phyloP scores from a whole-genome alignment of 192 early-diverging fungal species.

The Gamsiella multidivaricata region DNA sequence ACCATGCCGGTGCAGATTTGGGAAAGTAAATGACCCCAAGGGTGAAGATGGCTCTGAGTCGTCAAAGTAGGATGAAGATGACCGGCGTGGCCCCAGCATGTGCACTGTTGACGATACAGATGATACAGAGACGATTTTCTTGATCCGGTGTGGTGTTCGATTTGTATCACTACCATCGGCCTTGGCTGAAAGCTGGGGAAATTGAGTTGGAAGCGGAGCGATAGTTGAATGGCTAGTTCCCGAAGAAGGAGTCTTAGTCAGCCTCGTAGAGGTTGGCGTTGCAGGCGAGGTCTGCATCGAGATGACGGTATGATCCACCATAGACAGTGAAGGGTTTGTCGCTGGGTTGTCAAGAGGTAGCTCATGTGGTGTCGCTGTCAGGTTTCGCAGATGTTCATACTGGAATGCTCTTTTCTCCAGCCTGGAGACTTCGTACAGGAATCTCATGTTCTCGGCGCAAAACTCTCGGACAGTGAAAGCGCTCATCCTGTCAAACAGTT shows the following conservation, averaged over 20 bases:
- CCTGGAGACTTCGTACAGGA: conserved; percentile 42
- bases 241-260: conserved; percentile 12
- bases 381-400: conserved; percentile 29
- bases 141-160: conserved; percentile 21
- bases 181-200: background rate
- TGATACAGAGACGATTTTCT: conserved; percentile 45
- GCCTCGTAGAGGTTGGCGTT: background rate
- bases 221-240: conserved; percentile 12
- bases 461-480: conserved; percentile 48
- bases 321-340: background rate
- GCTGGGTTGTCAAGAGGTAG: too few relatives aligned
- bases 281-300: background rate
- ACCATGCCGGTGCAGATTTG: conserved; percentile 16
- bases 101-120: conserved; percentile 37
- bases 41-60: conserved; percentile 51
- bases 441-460: conserved; percentile 49
- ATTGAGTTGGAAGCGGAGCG: conserved; percentile 28
- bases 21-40: conserved; percentile 18
- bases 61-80: conserved; percentile 22
- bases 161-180: background rate
- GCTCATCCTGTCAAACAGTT: conserved; percentile 33
- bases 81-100: conserved; percentile 25
- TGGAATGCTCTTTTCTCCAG: conserved; percentile 37
- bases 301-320: too few relatives aligned
- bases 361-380: conserved; percentile 10